These are phyloP conservation scores for Chrysosporium keratinophilum DNA, from an alignment of 2,329 filamentous ascomycete species.

Conservation along the genomic window DNA sequence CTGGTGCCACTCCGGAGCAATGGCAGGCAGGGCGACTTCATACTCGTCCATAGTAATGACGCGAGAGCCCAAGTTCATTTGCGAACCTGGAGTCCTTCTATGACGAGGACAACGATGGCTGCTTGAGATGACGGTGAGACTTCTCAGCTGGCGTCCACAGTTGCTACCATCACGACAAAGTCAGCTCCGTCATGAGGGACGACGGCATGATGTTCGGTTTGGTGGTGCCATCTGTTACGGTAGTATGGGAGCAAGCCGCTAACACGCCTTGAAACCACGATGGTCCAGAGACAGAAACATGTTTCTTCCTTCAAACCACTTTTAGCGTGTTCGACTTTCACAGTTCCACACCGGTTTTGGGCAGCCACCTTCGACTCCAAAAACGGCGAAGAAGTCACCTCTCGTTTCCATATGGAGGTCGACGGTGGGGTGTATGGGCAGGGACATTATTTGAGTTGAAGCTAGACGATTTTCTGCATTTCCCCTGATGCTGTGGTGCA, in stretches of 20 bases:
- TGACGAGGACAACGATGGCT: no score
- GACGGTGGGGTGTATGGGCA: no score
- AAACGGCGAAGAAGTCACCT: background rate
- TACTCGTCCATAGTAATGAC: background rate
- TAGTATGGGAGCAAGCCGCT: background rate
- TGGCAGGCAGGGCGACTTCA: background rate
- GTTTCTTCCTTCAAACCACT: background rate
- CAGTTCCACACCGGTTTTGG: background rate
- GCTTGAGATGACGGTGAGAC: no score
- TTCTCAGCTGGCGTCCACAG: background rate
- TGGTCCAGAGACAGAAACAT: background rate
- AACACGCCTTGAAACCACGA: background rate
- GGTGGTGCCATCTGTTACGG: background rate
- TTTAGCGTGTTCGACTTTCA: background rate
- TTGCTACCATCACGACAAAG: background rate
- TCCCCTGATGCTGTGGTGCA: background rate
- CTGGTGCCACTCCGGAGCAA: constrained; percentile 4
- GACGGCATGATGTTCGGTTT: background rate
- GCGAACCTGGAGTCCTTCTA: no score
- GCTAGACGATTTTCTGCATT: background rate
- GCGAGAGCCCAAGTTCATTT: no score
- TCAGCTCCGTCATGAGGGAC: background rate
- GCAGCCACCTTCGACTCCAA: background rate
- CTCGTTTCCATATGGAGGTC: background rate
- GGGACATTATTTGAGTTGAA: background rate